Percentiles rank a stretch among this genome's conserved stretches.
Evolutionary conservation across 179 eudicot genomes (phyloP).

Genomic region (Dionaea muscipula): DNA sequence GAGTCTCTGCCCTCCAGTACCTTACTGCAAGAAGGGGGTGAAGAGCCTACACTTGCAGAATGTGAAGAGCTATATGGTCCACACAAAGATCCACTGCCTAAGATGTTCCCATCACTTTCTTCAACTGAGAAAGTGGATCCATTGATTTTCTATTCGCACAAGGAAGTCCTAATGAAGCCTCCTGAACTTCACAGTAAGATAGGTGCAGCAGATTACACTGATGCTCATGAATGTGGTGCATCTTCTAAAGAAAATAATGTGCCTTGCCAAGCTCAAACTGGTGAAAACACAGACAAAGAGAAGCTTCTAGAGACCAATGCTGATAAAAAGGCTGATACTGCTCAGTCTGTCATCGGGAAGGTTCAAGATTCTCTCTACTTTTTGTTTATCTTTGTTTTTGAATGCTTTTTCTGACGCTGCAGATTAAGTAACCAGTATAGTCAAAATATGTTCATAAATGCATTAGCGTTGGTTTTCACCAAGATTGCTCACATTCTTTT

Average conservation of each 20-base stretch:
- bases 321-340: constrained; percentile 27
- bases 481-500: too few species aligned
- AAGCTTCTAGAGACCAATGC: constrained; percentile 16
- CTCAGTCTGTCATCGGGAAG: constrained; percentile 44
- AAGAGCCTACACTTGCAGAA: constrained; percentile 49
- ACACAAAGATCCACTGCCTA: constrained; percentile 45
- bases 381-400: neutral
- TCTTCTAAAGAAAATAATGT: constrained; percentile 18
- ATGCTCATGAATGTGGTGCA: constrained; percentile 5
- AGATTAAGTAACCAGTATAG: too few species aligned
- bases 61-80: constrained; percentile 92
- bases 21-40: constrained; percentile 28
- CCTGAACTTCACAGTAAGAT: constrained; percentile 18
- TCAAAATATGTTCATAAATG: too few species aligned
- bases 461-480: too few species aligned
- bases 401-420: neutral
- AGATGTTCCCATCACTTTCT: constrained; percentile 24
- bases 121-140: constrained; percentile 15
- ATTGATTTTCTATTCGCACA: constrained; percentile 3
- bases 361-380: constrained; percentile 18
- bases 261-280: constrained; percentile 20
- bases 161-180: constrained; percentile 9
- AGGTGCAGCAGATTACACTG: constrained; percentile 8
- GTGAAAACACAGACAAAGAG: constrained; percentile 28
- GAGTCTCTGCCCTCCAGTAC: constrained; percentile 20